These are phyloP conservation scores for Talaromyces sp. DNA, from an alignment of 2,329 filamentous ascomycete species.

Conservation along the genomic window DNA sequence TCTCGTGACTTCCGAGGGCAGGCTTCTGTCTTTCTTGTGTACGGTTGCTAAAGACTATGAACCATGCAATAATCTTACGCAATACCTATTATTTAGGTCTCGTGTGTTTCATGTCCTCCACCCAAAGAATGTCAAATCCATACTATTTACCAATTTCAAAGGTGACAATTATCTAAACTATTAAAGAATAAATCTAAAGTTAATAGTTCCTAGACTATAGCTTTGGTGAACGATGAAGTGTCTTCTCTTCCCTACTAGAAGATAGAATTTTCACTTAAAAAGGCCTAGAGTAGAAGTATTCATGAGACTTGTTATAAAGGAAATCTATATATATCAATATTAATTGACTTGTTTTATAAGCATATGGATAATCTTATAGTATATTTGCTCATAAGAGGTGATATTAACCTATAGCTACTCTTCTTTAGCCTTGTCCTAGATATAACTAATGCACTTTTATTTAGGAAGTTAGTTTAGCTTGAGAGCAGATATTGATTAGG, in stretches of 20 bases:
- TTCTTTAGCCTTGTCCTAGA: conserved; percentile 39
- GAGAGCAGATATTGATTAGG: neutral
- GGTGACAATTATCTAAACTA: conserved; percentile 5
- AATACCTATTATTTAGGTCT: conserved; percentile 23
- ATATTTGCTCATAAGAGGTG: conserved; percentile 23
- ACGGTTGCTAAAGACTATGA: conserved; percentile 25
- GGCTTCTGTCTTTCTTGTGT: conserved; percentile 22
- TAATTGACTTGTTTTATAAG: conserved; percentile 25
- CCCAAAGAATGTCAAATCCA: conserved; percentile 22
- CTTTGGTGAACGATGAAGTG: neutral
- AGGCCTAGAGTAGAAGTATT: neutral
- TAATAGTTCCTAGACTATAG: neutral
- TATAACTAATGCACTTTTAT: conserved; percentile 36
- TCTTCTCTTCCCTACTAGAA: neutral
- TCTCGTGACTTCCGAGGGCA: conserved; percentile 4
- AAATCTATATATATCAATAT: neutral
- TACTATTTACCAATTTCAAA: conserved; percentile 22
- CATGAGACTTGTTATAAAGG: neutral
- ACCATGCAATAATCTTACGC: conserved; percentile 26
- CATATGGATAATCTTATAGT: conserved; percentile 36
- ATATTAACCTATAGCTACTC: conserved; percentile 34
- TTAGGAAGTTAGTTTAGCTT: conserved; percentile 28
- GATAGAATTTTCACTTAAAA: neutral
- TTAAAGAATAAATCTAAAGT: neutral
- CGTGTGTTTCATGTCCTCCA: conserved; percentile 22